Percentiles rank a stretch among this genome's conserved stretches.
Evolutionary conservation across 495 filamentous ascomycete species (phyloP).

Genomic region (Aspergillus coremiiformis): DNA sequence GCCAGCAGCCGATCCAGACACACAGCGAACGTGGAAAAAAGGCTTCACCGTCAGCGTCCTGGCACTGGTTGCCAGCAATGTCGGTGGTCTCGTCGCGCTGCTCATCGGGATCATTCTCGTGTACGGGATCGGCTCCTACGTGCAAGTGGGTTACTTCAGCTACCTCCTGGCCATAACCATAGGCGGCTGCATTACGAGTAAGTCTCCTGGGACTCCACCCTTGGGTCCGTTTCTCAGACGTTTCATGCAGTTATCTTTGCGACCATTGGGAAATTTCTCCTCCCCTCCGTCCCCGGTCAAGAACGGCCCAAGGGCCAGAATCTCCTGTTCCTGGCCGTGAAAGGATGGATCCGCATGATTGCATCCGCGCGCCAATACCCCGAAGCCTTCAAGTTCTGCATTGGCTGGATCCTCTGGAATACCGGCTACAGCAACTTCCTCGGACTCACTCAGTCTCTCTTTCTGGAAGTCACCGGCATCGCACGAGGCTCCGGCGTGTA

Average conservation of each 20-base stretch:
- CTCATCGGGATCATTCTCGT: not conserved
- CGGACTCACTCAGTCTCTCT: not conserved
- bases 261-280: not conserved
- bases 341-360: not conserved
- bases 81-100: not conserved
- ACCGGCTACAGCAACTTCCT: not conserved
- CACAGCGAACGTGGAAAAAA: not conserved
- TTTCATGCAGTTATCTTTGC: not conserved
- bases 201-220: not conserved
- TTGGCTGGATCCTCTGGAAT: not conserved
- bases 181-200: not conserved
- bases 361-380: not conserved
- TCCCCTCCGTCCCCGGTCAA: not conserved
- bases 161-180: not conserved
- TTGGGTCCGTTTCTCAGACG: not conserved
- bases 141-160: not conserved
- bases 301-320: not conserved
- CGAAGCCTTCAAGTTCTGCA: not conserved
- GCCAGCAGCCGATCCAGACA: not conserved
- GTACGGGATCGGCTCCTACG: not conserved
- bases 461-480: not conserved
- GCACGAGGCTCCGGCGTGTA: not conserved
- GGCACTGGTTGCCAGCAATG: not conserved
- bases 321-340: not conserved
- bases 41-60: not conserved